phyloP scores from a whole-genome alignment of 495 filamentous ascomycete genomes.

The Penicillium cinerascens region DNA sequence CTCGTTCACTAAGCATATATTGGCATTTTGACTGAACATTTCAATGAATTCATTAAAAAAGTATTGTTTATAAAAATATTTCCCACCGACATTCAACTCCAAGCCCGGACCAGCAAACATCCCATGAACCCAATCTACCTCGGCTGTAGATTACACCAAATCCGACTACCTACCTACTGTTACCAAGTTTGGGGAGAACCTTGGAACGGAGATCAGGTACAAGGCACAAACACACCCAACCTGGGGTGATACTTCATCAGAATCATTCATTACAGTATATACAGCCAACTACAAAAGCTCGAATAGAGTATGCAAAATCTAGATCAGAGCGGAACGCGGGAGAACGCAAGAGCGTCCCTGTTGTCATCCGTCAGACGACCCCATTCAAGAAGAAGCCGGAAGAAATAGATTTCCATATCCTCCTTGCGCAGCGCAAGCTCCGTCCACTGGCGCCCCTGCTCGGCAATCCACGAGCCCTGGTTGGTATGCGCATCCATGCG shows the following conservation, averaged over 20 bases:
- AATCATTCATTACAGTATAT: neutral
- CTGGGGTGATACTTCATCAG: too few species aligned
- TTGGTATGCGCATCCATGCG: slow-evolving; percentile 38
- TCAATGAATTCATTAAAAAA: neutral
- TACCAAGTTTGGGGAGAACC: too few species aligned
- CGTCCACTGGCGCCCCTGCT: slow-evolving; percentile 64
- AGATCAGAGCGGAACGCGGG: neutral
- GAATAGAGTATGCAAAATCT: slow-evolving; percentile 1
- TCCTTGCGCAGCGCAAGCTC: slow-evolving; percentile 63
- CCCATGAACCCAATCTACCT: neutral
- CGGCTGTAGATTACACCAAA: neutral
- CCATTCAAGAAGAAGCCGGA: slow-evolving; percentile 75
- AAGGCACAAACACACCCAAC: too few species aligned
- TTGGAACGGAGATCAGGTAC: too few species aligned
- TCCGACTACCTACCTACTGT: too few species aligned
- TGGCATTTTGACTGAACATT: neutral
- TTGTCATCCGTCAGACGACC: slow-evolving; percentile 60
- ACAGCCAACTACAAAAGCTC: neutral
- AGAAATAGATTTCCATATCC: slow-evolving; percentile 83
- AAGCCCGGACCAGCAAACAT: too few species aligned
- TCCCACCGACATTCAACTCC: neutral
- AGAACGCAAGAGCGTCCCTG: slow-evolving; percentile 57
- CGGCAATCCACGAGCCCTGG: slow-evolving; percentile 61
- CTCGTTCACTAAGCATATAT: slow-evolving; percentile 7
- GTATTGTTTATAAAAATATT: neutral